A percentile compares a stretch with the other conserved stretches of the same genome.
phyloP scores from a whole-genome alignment of 257 asterid species.

The Marsdenia floribunda region DNA sequence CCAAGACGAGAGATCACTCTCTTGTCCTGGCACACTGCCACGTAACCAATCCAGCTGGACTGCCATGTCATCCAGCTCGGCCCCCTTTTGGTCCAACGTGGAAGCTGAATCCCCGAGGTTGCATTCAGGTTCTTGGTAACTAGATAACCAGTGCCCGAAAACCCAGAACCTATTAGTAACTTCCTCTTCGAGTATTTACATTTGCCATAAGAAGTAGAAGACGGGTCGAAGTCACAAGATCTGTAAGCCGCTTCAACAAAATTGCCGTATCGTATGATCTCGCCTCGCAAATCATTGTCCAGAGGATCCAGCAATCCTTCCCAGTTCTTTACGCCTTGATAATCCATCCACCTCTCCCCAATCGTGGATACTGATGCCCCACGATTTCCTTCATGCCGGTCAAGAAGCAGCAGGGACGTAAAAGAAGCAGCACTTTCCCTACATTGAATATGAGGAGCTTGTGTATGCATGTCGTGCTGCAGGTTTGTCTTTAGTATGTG shows the following conservation, averaged over 20 bases:
- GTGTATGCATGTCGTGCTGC: constrained; percentile 7
- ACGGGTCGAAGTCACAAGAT: constrained; percentile 56
- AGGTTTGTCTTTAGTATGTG: constrained; percentile 7
- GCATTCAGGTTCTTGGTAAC: constrained; percentile 52
- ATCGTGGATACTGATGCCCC: constrained; percentile 4
- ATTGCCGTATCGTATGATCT: constrained; percentile 65
- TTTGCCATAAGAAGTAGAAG: constrained; percentile 43
- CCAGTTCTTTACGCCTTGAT: constrained; percentile 70
- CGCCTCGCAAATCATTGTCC: constrained; percentile 56
- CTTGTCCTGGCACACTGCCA: constrained; percentile 65
- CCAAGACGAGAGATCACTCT: constrained; percentile 66
- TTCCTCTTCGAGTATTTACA: constrained; percentile 47
- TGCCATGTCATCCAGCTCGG: constrained; percentile 51
- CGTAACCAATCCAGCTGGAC: constrained; percentile 84
- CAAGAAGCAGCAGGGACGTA: constrained; percentile 2
- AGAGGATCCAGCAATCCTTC: constrained; percentile 81
- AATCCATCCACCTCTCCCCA: constrained; percentile 58
- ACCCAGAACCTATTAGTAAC: constrained; percentile 34
- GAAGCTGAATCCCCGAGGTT: constrained; percentile 61
- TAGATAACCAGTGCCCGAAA: constrained; percentile 48
- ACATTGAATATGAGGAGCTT: constrained; percentile 9
- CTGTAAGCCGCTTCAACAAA: constrained; percentile 70
- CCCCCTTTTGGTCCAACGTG: constrained; percentile 49
- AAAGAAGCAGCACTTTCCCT: not conserved
- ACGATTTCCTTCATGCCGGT: not conserved